These are phyloP conservation scores for Eragrostis tef DNA, from an alignment of 202 grass and related monocot genomes.

Conservation along the genomic window DNA sequence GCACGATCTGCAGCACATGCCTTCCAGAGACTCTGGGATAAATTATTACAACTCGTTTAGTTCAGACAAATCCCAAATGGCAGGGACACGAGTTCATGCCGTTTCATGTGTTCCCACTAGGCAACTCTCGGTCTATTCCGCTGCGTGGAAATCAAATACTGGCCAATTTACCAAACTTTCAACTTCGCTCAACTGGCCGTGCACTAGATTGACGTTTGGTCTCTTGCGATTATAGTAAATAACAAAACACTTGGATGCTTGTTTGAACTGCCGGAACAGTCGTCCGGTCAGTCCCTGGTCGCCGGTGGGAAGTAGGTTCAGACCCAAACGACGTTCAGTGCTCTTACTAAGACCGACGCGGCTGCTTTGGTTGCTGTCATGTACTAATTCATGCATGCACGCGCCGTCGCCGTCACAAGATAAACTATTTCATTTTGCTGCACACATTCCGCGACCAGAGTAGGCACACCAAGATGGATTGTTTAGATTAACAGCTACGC, in stretches of 20 bases:
- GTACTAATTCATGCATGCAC: background rate
- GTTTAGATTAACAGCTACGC: background rate
- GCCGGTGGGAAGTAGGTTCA: conserved; percentile 44
- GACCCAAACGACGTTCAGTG: conserved; percentile 26
- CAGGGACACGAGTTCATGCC: background rate
- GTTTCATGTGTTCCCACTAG: background rate
- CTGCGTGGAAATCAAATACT: conserved; percentile 38
- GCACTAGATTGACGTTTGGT: conserved; percentile 9
- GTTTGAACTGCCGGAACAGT: conserved; percentile 8
- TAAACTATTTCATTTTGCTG: conserved; percentile 2
- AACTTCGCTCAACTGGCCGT: background rate
- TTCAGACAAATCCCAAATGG: background rate
- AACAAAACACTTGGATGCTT: too few species aligned
- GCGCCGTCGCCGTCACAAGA: background rate
- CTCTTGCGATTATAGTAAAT: background rate
- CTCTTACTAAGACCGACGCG: conserved; percentile 33
- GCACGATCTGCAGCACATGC: background rate
- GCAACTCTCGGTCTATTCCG: conserved; percentile 21
- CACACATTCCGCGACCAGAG: conserved; percentile 27
- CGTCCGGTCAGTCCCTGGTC: conserved; percentile 40
- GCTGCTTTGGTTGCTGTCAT: background rate
- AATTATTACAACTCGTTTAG: background rate
- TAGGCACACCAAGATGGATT: background rate
- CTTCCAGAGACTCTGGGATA: background rate
- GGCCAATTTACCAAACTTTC: conserved; percentile 39